Evolutionary conservation across 192 early-diverging fungal genomes (phyloP).

Genomic region (Backusella macrospora): DNA sequence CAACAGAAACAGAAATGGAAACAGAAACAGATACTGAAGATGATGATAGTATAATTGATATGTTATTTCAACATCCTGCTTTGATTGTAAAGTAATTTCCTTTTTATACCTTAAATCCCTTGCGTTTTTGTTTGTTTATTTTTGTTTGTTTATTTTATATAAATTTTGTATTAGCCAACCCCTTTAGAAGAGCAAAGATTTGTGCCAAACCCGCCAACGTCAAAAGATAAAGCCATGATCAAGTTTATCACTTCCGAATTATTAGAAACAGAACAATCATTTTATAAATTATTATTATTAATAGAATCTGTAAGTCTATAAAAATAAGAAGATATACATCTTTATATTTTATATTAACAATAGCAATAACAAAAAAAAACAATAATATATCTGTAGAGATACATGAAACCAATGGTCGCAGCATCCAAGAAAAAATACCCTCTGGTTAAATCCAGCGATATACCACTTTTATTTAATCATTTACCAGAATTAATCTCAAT

Average conservation of each 20-base stretch:
- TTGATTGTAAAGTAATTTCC: slow-evolving; percentile 16
- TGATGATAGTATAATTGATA: background rate
- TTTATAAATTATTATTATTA: slow-evolving; percentile 13
- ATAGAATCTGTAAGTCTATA: slow-evolving; percentile 25
- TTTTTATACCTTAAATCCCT: slow-evolving; percentile 9
- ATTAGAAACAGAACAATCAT: slow-evolving; percentile 25
- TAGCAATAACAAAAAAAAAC: too few relatives aligned
- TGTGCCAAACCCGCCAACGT: slow-evolving; percentile 11
- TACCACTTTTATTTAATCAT: slow-evolving; percentile 40
- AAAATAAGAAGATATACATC: background rate
- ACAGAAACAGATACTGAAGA: background rate
- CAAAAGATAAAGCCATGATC: slow-evolving; percentile 17
- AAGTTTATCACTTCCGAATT: slow-evolving; percentile 32
- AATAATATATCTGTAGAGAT: slow-evolving; percentile 28
- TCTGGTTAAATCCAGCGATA: slow-evolving; percentile 37
- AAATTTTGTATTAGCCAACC: background rate
- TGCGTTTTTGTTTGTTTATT: background rate
- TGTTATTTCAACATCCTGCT: slow-evolving; percentile 3
- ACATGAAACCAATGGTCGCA: slow-evolving; percentile 42
- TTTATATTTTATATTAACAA: background rate
- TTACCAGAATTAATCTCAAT: slow-evolving; percentile 32
- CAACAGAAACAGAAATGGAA: background rate
- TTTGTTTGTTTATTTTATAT: slow-evolving; percentile 1
- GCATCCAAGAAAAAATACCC: slow-evolving; percentile 35
- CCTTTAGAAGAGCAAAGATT: slow-evolving; percentile 23